phyloP scores from a whole-genome alignment of 805 yeast species.

The Metschnikowia cerradonensis region DNA sequence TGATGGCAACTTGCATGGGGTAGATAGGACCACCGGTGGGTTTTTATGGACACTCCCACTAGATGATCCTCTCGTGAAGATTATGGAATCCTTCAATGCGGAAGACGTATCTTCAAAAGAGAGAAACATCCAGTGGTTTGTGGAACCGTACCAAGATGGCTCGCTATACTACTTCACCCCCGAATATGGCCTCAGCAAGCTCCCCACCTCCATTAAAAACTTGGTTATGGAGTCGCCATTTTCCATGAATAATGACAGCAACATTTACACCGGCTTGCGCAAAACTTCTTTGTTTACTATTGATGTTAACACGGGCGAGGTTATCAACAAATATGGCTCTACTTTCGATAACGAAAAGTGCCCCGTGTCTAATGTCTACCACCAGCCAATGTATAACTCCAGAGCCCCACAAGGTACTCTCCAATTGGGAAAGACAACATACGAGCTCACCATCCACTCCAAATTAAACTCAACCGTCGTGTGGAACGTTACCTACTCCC shows the following conservation, averaged over 20 bases:
- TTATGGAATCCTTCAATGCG: conserved; percentile 16
- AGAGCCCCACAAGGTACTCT: not conserved
- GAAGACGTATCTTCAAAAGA: conserved; percentile 15
- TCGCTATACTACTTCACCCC: conserved; percentile 74
- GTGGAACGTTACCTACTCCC: conserved; percentile 83
- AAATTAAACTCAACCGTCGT: conserved; percentile 50
- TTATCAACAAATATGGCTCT: conserved; percentile 63
- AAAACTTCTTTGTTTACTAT: conserved; percentile 72
- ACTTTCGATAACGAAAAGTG: conserved; percentile 23
- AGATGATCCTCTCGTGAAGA: conserved; percentile 56
- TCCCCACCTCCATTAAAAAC: conserved; percentile 77
- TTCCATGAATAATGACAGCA: conserved; percentile 68
- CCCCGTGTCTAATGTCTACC: conserved; percentile 31
- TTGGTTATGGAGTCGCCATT: conserved; percentile 83
- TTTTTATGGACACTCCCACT: conserved; percentile 72
- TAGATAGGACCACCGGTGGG: conserved; percentile 71
- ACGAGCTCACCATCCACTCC: conserved; percentile 73
- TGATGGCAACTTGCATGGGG: conserved; percentile 83
- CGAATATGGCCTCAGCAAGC: conserved; percentile 67
- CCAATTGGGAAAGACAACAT: conserved; percentile 58
- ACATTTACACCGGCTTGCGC: conserved; percentile 82
- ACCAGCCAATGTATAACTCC: not conserved
- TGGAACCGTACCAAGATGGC: conserved; percentile 89
- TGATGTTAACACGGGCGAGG: conserved; percentile 69
- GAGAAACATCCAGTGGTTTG: conserved; percentile 62